phyloP scores from a whole-genome alignment of 345 rosid genomes.

The Brassica incana region DNA sequence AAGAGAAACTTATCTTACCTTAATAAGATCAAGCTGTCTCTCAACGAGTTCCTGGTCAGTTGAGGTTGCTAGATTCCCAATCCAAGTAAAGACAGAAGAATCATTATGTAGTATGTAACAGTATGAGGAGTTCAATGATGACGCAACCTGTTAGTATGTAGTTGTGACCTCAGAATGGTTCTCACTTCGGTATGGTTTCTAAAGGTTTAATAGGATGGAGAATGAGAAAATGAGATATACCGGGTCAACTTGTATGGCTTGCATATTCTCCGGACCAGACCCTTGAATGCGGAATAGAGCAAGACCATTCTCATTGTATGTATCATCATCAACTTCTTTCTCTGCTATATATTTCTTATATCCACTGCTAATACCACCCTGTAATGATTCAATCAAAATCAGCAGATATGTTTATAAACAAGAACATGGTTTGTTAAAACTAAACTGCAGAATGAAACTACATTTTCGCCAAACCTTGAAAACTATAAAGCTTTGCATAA shows the following conservation, averaged over 20 bases:
- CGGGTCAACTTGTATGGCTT: constrained; percentile 94
- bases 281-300: constrained; percentile 95
- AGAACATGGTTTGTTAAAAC: constrained; percentile 1
- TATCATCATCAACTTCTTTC: constrained; percentile 74
- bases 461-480: constrained; percentile 66
- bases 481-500: constrained; percentile 86
- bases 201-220: neutral
- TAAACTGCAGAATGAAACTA: constrained; percentile 1
- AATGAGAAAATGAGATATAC: constrained; percentile 46
- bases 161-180: constrained; percentile 1
- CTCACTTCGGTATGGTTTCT: constrained; percentile 19
- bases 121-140: constrained; percentile 93
- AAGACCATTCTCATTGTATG: constrained; percentile 71
- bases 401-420: neutral
- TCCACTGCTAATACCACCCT: constrained; percentile 88
- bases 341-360: constrained; percentile 77
- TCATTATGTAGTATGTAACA: constrained; percentile 86
- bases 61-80: constrained; percentile 70
- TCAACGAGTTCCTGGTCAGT: constrained; percentile 87
- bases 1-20: constrained; percentile 49
- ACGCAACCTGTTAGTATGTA: constrained; percentile 57
- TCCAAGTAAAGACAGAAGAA: constrained; percentile 81
- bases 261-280: constrained; percentile 98
- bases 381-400: constrained; percentile 2
- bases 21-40: constrained; percentile 94